Percentiles rank a stretch among this genome's conserved stretches.
Evolutionary conservation across 441 rosid genomes (phyloP).

Genomic region (Aquilaria agallochum): DNA sequence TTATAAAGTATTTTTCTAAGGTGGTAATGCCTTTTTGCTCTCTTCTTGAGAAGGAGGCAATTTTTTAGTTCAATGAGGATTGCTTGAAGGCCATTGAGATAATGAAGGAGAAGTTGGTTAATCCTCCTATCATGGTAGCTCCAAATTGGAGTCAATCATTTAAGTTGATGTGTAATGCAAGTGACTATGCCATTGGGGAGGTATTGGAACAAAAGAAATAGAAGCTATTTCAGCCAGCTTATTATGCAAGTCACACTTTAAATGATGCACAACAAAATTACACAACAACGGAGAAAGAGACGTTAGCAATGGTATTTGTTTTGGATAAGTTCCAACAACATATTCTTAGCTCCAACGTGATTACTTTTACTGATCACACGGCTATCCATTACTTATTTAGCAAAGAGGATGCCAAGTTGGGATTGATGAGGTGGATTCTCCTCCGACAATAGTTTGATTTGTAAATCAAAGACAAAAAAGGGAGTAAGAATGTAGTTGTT

Average conservation of each 20-base stretch:
- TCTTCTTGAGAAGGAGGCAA: too few relatives aligned
- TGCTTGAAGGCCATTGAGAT: too few relatives aligned
- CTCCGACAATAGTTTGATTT: neutral
- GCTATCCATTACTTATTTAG: neutral
- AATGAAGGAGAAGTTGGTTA: too few relatives aligned
- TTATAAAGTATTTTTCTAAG: too few relatives aligned
- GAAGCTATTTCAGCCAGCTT: neutral
- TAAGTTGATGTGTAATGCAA: too few relatives aligned
- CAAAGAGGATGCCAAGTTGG: neutral
- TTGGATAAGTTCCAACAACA: neutral
- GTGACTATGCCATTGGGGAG: too few relatives aligned
- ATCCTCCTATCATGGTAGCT: too few relatives aligned
- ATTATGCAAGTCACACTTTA: constrained; percentile 1
- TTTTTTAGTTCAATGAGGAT: too few relatives aligned
- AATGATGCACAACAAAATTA: neutral
- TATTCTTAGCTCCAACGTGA: neutral
- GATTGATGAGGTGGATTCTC: constrained; percentile 1
- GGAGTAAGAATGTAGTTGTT: neutral
- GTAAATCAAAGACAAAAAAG: constrained; percentile 1
- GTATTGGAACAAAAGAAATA: too few relatives aligned
- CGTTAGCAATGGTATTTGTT: neutral
- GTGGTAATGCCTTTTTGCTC: too few relatives aligned
- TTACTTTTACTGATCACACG: neutral
- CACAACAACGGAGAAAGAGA: neutral
- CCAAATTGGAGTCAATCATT: too few relatives aligned